phyloP scores from a whole-genome alignment of 768 basidiomycete species.

The Steccherinum ochraceum region DNA sequence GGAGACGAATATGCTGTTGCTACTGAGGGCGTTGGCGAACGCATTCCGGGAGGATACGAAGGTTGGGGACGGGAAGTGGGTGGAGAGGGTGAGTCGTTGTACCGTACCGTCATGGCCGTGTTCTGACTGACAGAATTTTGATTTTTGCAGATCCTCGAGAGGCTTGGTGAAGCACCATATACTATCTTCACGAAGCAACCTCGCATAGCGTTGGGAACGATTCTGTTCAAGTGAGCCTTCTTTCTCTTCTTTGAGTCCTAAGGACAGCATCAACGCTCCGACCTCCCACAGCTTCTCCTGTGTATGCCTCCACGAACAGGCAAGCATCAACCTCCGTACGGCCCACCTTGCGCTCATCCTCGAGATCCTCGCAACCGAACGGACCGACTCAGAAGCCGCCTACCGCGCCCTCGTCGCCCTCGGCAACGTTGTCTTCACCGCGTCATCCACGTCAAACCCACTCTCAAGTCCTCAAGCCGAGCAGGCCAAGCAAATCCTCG shows the following conservation, averaged over 20 bases:
- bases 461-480: slow-evolving; percentile 34
- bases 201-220: slow-evolving; percentile 71
- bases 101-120: neutral
- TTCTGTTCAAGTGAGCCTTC: slow-evolving; percentile 78
- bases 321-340: slow-evolving; percentile 33
- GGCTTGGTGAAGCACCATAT: slow-evolving; percentile 45
- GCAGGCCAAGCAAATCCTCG: slow-evolving; percentile 35
- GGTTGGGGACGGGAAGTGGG: slow-evolving; percentile 43
- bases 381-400: slow-evolving; percentile 60
- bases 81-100: slow-evolving; percentile 36
- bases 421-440: slow-evolving; percentile 56
- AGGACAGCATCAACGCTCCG: neutral
- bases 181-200: slow-evolving; percentile 58
- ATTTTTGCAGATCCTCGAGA: slow-evolving; percentile 47
- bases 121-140: slow-evolving; percentile 7
- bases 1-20: slow-evolving; percentile 81
- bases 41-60: slow-evolving; percentile 52
- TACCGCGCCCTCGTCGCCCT: slow-evolving; percentile 70
- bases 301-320: slow-evolving; percentile 36
- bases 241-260: neutral
- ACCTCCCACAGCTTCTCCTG: slow-evolving; percentile 52
- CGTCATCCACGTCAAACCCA: slow-evolving; percentile 30
- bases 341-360: slow-evolving; percentile 40
- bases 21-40: slow-evolving; percentile 78
- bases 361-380: slow-evolving; percentile 37